Base-by-base conservation (phyloP, 2,329 filamentous ascomycete genomes). In the Arthroderma uncinatum region DNA sequence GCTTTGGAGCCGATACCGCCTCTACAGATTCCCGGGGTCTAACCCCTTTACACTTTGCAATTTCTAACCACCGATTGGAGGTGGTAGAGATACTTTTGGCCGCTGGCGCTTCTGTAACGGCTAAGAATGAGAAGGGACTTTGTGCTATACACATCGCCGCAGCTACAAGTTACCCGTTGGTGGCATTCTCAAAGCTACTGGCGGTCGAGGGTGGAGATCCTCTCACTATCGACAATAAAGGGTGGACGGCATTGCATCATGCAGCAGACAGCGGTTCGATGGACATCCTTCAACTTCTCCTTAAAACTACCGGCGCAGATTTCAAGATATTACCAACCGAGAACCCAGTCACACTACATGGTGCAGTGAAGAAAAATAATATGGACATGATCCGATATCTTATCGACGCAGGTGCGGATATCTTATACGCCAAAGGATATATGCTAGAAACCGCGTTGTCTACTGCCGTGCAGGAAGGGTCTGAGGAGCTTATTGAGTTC, bases 201-300 rank as follows among this genome's bases (percentile, higher is more conserved):
- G 10, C 36, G 33, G 7, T 30, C 9, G 37, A 55, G 42, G 36
- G 39, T 1, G 23, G 10, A 44, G 37, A 44, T 44, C 53, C 53
- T 9, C 37, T 28, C 16, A 19, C 53, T 44, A 2, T 42, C 30
- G 53, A 55, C 30, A 42, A 28, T 28, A 28, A 42, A 2, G 36
- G 36, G 9, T 55, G 53, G 53, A 42, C 53, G n/a, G 42, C 42
- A n/a, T 16, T 48, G 14, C 42, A 48, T 28, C 19, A 48, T 48
- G 42, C 42, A 23, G 42, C 42, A n/a, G 14, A 48, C 12, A 10
- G 19, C 19, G 42, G 42, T 19, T 21, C 9, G 4, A 23, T 48
- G 19, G 42, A 48, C 10, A 48, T 28, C 12, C 21, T 48, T 14
- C 14, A 48, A 16, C 9, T 48, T 10, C 42, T 48, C 19, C 42